A percentile compares a stretch with the other conserved stretches of the same genome.
Conservation (phyloP, 2,329 filamentous ascomycete genomes). For the Arthrinium puccinioides region DNA sequence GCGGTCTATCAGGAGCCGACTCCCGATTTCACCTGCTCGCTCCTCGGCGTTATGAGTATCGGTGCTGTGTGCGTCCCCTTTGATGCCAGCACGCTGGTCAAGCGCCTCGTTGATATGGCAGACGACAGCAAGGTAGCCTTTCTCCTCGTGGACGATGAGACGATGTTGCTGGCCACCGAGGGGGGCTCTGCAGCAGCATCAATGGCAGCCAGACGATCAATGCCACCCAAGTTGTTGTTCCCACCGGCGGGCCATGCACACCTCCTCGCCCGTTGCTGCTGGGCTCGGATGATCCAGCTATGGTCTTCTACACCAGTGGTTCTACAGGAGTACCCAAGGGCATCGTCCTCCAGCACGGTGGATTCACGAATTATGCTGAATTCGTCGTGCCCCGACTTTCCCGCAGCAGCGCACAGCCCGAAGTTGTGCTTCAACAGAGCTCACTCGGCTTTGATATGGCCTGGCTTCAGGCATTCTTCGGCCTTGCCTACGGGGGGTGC, state of each 20-base stretch:
- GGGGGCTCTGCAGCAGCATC: not conserved
- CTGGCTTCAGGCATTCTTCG: conserved; percentile 26
- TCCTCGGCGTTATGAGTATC: conserved; percentile 18
- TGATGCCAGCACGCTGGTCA: conserved; percentile 17
- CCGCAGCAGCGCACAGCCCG: conserved; percentile 8
- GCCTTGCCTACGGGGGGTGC: conserved; percentile 27
- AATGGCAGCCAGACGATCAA: no score
- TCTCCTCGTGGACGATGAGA: conserved; percentile 16
- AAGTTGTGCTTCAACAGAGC: conserved; percentile 29
- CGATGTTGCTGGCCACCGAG: not conserved
- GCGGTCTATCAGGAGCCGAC: conserved; percentile 3
- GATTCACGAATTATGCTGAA: conserved; percentile 16
- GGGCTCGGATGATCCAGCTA: not conserved
- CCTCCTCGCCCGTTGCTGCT: no score
- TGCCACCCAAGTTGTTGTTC: no score
- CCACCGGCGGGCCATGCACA: no score
- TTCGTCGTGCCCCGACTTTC: conserved; percentile 8
- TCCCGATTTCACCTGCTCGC: conserved; percentile 1
- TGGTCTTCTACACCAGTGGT: conserved; percentile 16
- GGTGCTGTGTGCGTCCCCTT: conserved; percentile 25
- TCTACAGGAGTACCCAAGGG: conserved; percentile 25
- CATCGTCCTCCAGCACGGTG: conserved; percentile 19
- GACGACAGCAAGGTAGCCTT: conserved; percentile 18
- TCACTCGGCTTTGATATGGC: conserved; percentile 34
- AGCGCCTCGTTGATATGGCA: conserved; percentile 19